Base-by-base conservation (phyloP, 2,329 filamentous ascomycete genomes). In the Diaporthe vexans region DNA sequence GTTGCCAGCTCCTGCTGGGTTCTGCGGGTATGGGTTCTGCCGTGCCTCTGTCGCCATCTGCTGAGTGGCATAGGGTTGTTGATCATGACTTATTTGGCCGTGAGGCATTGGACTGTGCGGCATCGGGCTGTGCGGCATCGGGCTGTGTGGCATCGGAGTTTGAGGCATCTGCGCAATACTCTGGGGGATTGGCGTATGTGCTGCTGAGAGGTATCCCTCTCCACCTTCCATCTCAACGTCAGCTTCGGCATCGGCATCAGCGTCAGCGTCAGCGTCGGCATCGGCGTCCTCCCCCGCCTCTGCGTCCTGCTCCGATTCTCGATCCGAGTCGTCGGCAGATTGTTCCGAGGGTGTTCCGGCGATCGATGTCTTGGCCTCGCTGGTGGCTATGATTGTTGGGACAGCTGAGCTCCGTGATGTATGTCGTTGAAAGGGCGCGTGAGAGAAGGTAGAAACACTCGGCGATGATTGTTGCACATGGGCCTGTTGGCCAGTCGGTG, bases 401-500 rank as follows among this genome's bases (percentile, higher is more conserved):
- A 69, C 71, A 46, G 24, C 59, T 10, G 73, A 73, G 43, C 70
- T 71, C 21, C 48, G 46, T 7, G 73, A 73, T 9, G 54, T 37
- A n/a, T 65, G 35, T 58, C 74, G 68, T 13, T 15, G 59, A 13
- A 48, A 58, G 4, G 65, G 52, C 8, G 21, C 57, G 35, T 76
- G 74, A 78, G 77, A 10, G 3, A 56, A 72, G n/a, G 40, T 56
- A 11, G 70, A 63, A 8, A 54, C n/a, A 80, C 82, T n/a, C 77
- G 78, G 37, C 79, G 78, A 51, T 78, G 80, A 51, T 77, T 76
- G 78, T 77, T 72, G 76, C 61, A 71, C 68, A 61, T 71, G 70
- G 43, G 67, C 76, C 71, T 70, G 58, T 43, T 78, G 77, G 46
- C 76, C 78, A 26, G 74, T 75, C 73, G 69, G 79, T 73, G 35